Base-by-base conservation (phyloP, 2,329 filamentous ascomycete genomes). In the Calcarisporium arbuscula region DNA sequence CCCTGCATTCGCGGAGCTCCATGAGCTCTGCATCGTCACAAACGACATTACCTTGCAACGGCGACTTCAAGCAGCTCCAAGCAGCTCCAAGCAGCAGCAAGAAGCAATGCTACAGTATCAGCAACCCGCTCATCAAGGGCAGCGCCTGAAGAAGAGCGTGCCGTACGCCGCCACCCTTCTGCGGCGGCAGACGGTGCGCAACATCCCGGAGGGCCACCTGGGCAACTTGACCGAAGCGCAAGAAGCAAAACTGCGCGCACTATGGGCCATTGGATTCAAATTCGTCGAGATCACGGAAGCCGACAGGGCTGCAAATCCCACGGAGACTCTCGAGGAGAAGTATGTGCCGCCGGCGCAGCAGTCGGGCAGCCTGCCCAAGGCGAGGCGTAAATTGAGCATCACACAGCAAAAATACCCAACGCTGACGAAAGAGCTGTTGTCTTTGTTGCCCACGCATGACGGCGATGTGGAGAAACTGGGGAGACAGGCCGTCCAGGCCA, bases 391-490 rank as follows among this genome's bases (percentile, higher is more conserved):
- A n/a, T n/a, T n/a, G n/a, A 71, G 76, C 36, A 63, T 82, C 37
- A 68, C 70, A 20, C 58, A 70, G 49, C 77, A 80, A 49, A 67
- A 60, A 11, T 51, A 58, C 7, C 42, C 52, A 9, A 34, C 45
- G 8, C 41, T 49, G 12, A 46, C 58, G 18, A 54, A 60, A 5
- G 41, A 52, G 19, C 49, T 57, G 8, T 52, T 58, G 4, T 49
- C 63, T 25, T 64, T 60, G 46, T 61, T 52, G 37, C 58, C 44
- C 7, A 39, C 63, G 22, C 75, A 80, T 16, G 61, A 63, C 10
- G 81, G 92, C 41, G 88, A 94, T 64, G 94, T 95, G 63, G 87
- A 90, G 56, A 86, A 85, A 29, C 82, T 88, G 58, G 82, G 74
- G 28, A 87, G 85, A 59, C 77, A 85, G 28, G 94, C 86, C 60